Conservation (phyloP, 2,329 filamentous ascomycete genomes). For the Nothophaeocryptopus gaeumannii region DNA sequence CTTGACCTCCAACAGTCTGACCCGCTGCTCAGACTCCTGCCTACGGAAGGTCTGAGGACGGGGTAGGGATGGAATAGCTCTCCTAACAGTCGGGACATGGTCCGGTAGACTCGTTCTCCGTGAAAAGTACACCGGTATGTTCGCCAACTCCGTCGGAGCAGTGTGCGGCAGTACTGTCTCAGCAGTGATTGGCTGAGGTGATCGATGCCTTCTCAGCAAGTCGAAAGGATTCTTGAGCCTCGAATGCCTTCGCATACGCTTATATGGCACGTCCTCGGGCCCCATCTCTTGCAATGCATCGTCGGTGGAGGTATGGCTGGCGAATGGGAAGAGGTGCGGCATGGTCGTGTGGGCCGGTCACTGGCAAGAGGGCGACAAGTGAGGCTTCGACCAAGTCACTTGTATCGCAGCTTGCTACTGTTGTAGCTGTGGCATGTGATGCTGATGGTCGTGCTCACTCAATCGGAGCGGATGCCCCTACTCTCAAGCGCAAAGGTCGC, state of each 20-base stretch:
- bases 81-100: slow-evolving; percentile 27
- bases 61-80: slow-evolving; percentile 67
- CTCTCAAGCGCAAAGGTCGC: slow-evolving; percentile 10
- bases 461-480: not conserved
- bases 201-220: slow-evolving; percentile 34
- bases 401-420: slow-evolving; percentile 9
- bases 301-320: slow-evolving; percentile 22
- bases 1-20: slow-evolving; percentile 66
- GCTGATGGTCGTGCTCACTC: not conserved
- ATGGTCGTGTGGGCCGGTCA: slow-evolving; percentile 21
- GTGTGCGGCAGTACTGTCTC: slow-evolving; percentile 20
- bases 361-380: slow-evolving; percentile 1
- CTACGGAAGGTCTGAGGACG: slow-evolving; percentile 76
- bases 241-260: slow-evolving; percentile 20
- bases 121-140: slow-evolving; percentile 25
- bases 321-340: slow-evolving; percentile 34
- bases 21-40: slow-evolving; percentile 75
- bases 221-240: slow-evolving; percentile 24
- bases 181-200: slow-evolving; percentile 15
- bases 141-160: slow-evolving; percentile 29
- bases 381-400: slow-evolving; percentile 7
- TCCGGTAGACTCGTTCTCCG: slow-evolving; percentile 25
- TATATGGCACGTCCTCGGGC: slow-evolving; percentile 22
- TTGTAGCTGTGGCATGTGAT: not conserved
- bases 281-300: slow-evolving; percentile 24